Base-by-base conservation (phyloP, 2,329 filamentous ascomycete species). In the Teratosphaeria epicoccoides region DNA sequence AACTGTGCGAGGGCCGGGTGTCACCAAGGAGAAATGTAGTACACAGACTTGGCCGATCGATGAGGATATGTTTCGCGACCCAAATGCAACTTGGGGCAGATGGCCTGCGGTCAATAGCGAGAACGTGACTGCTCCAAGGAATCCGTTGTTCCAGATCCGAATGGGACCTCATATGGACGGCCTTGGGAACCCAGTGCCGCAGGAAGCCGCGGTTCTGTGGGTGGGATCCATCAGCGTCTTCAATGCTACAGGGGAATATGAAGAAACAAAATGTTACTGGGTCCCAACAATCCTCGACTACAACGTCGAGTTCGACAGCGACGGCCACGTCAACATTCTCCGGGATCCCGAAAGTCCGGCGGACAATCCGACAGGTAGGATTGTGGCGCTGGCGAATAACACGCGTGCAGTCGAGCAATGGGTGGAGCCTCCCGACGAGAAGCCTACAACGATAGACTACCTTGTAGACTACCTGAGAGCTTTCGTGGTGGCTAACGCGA, bases 231-330 rank as follows among this genome's bases (percentile, higher is more conserved):
- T 24, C 17, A 22, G 43, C 23, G 46, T 40, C 6, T 24, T 24
- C 24, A 51, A 52, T 24, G n/a, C 23, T 25, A 33, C 25, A 7
- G 52, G 52, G 3, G 28, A 3, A 5, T 58, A 55, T 26, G 45
- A 47, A 1, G 45, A 54, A 7, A 54, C 40, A 1, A 43, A n/a
- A 10, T 58, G 56, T 33, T 48, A 25, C 11, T 50, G 51, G 23
- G 47, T 58, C 25, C 28, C 56, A 7, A 52, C 51, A 4, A 52
- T 54, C 29, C 45, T 58, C 6, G 56, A 56, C 29, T 54, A 56
- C 46, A 52, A 58, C 26, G 29, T 58, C 3, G 23, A 50, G 0
- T 49, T 37, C 44, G n/a, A 17, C 33, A 9, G 10, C 14, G 33
- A 40, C 5, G 33, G 33, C 14, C n/a, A 40, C n/a, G 33, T 40